Conservation (phyloP, 129 eudicot genomes). For the Lactuca saligna region DNA sequence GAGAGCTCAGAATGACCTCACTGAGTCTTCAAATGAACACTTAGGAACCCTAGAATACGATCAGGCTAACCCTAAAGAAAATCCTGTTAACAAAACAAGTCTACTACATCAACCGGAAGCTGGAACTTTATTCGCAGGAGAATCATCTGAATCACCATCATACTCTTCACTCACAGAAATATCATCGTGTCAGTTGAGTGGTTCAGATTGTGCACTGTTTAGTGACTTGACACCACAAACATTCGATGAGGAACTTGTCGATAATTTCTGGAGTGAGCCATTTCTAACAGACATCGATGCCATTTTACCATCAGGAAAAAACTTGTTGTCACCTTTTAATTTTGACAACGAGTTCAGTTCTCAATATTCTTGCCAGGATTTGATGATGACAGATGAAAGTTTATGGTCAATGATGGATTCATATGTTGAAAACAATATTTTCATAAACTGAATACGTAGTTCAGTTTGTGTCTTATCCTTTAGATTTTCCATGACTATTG, state of each 20-base stretch:
- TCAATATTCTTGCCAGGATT: constrained; percentile 16
- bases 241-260: background rate
- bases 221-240: constrained; percentile 13
- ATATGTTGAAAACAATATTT: constrained; percentile 10
- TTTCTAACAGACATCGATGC: background rate
- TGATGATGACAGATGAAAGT: constrained; percentile 7
- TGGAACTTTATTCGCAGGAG: background rate
- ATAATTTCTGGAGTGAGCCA: constrained; percentile 20
- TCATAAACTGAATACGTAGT: background rate
- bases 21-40: background rate
- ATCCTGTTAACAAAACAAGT: background rate
- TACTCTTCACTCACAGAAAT: background rate
- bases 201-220: constrained; percentile 6
- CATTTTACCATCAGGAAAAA: constrained; percentile 3
- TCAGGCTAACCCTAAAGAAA: background rate
- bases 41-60: background rate
- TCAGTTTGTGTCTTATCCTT: no score
- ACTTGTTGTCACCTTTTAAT: constrained; percentile 16
- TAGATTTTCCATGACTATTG: no score
- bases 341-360: constrained; percentile 4
- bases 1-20: background rate
- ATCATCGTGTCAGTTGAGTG: constrained; percentile 13
- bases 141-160: constrained; percentile 8
- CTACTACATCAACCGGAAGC: background rate
- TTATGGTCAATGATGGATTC: constrained; percentile 15